Percentiles rank a stretch among this genome's conserved stretches.
These are phyloP conservation scores for Didymella glomerata DNA, from an alignment of 2,329 filamentous ascomycete species.

Conservation along the genomic window DNA sequence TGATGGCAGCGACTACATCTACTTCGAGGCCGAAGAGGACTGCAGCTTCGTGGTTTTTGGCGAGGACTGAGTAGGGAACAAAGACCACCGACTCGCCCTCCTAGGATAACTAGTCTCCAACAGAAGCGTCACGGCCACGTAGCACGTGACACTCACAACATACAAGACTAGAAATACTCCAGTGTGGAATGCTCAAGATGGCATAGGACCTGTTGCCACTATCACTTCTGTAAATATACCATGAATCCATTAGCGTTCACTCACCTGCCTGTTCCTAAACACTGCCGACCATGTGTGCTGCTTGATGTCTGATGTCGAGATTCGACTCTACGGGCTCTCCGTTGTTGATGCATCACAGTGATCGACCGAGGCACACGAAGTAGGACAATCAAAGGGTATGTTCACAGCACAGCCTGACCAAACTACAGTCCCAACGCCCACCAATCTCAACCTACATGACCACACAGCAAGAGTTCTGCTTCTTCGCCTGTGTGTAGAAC, in stretches of 20 bases:
- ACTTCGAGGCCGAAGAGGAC: constrained; percentile 31
- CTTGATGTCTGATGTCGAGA: background rate
- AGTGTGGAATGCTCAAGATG: background rate
- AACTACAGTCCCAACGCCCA: constrained; percentile 16
- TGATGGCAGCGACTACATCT: constrained; percentile 25
- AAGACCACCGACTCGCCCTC: background rate
- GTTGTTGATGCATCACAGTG: background rate
- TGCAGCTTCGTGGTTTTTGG: constrained; percentile 37
- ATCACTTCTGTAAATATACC: background rate
- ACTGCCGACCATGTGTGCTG: background rate
- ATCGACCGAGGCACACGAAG: too few species aligned
- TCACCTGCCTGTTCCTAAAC: background rate
- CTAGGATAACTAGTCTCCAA: too few species aligned
- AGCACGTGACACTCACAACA: constrained; percentile 7
- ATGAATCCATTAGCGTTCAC: background rate
- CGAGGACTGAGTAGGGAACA: constrained; percentile 24
- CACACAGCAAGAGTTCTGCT: constrained; percentile 68
- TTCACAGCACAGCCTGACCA: constrained; percentile 8
- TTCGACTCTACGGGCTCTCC: background rate
- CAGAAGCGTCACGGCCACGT: constrained; percentile 9
- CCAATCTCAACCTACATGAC: constrained; percentile 56
- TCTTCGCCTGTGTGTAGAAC: constrained; percentile 83
- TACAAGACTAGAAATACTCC: background rate
- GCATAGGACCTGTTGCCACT: constrained; percentile 1
- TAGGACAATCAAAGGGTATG: constrained; percentile 20